Evolutionary conservation across 805 yeast species (phyloP).

Genomic region (Kazachstania viticola): DNA sequence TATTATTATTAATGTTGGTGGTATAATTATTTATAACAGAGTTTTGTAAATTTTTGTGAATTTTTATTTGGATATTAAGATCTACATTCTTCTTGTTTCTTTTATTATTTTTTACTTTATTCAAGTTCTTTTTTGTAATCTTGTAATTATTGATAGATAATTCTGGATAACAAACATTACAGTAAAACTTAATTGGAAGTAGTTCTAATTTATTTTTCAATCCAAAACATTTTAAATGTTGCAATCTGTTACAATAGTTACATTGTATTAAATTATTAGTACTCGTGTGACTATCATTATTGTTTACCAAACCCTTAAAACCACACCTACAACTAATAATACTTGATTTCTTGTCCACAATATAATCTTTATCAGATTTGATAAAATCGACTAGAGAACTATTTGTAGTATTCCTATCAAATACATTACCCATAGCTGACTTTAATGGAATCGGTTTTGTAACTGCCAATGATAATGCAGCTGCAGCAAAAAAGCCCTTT

Average conservation of each 20-base stretch:
- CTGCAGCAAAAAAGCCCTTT: constrained; percentile 51
- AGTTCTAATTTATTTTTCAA: constrained; percentile 49
- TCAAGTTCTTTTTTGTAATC: constrained; percentile 25
- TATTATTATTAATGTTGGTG: constrained; percentile 14
- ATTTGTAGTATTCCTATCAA: no score
- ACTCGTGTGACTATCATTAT: constrained; percentile 77
- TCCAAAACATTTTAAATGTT: constrained; percentile 85
- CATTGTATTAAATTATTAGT: constrained; percentile 51
- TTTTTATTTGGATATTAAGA: background rate
- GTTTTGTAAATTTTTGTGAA: background rate
- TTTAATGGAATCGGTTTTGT: constrained; percentile 54
- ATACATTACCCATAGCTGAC: background rate
- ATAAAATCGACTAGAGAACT: background rate
- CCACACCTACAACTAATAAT: constrained; percentile 84
- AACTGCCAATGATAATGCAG: constrained; percentile 75
- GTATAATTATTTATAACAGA: constrained; percentile 7
- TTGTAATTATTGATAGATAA: constrained; percentile 35
- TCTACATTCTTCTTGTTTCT: constrained; percentile 1
- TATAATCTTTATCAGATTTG: constrained; percentile 28
- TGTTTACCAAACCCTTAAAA: constrained; percentile 40
- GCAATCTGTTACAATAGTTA: constrained; percentile 88
- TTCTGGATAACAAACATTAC: constrained; percentile 61
- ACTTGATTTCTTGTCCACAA: constrained; percentile 77
- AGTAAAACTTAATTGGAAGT: constrained; percentile 73
- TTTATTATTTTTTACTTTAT: background rate